Evolutionary conservation across 176 grass and related monocot genomes (phyloP), one percentile per base, ranked within the genome.

Genomic region (Rhynchospora pubera): DNA sequence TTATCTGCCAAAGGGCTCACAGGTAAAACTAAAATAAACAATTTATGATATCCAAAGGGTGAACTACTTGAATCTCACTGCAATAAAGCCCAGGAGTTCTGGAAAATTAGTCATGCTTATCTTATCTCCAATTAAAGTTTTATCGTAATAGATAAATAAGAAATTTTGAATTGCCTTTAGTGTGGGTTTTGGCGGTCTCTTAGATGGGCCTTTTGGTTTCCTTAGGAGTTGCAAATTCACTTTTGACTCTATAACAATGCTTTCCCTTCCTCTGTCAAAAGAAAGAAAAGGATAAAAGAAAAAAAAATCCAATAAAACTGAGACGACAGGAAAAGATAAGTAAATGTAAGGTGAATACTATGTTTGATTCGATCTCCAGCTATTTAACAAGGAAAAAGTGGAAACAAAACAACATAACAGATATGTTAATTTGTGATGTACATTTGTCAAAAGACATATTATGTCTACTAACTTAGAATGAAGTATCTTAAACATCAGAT

Each of bases 181-280:
- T 34, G 61, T 57, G 26, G 83, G 90, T 55, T 86, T 94, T 44
- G 90, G 87, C 84, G 87, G 90, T 82, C 77, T 90, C 83, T 89
- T 91, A 34, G 71, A 72, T 42, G 78, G 81, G 82, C 75, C 60
- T 76, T 80, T 83, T 53, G 82, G 87, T 79, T 94, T 93, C 47
- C 69, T 78, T 73, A 89, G 89, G 70, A 78, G 85, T 24, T 82
- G 89, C 78, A 92, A 79, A 78, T 84, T 83, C 62, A 65, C 76
- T 22, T 88, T 85, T 6, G 92, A 81, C 45, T 84, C 87, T 46
- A 97, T 63, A 69, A 94, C 65, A 32, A 97, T 91, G 77, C 95
- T 97, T 89, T 97, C 92, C 30, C 95, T 81, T 57, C 95, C 95
- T 94, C 95, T 97, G 30, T 79, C 42, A 85, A 65, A 78, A 84